Base-by-base conservation (phyloP, 2,329 filamentous ascomycete genomes). In the Aspergillus tamarii region DNA sequence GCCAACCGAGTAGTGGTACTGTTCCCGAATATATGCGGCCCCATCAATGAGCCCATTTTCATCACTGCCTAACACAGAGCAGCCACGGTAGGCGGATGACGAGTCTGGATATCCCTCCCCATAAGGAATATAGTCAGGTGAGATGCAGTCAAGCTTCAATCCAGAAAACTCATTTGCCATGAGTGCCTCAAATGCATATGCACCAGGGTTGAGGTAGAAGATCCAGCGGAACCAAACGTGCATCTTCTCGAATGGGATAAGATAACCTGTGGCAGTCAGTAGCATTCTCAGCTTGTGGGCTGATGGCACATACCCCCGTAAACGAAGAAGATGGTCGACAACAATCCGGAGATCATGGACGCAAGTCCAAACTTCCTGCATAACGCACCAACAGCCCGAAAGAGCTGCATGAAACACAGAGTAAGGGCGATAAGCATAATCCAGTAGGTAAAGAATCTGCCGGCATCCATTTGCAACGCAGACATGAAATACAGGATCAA, bases 111-210 rank as follows among this genome's bases (percentile, higher is more conserved):
- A 87, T 0, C 74, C 72, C 4, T 68, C n/a, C 4, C 81, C 81
- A 9, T 68, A 73, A 0, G 85, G 83, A 7, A 86, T 75, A 54
- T 80, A 84, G 16, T 75, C 69, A 0, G 85, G 84, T 11, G 81
- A 76, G 1, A 81, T 80, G 64, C 87, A 89, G 21, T 82, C 68
- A 16, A 89, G 79, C 3, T 84, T 75, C 0, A 87, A 75, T 4
- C 77, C 77, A 21, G 88, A 83, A 60, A 92, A 91, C 72, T 92
- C 90, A 68, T 92, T 92, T 0, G 87, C 83, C 69, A 92, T 81
- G 0, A 93, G 76, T 0, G 85, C 85, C 63, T 91, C 87, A 53
- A 91, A 92, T 0, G 83, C 88, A 63, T 91, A 92, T 0, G 88
- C 83, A 9, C 91, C 77, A 0, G 89, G 89, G 67, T 89, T 83